Percentiles rank a stretch among this genome's conserved stretches.
Conservation (phyloP, 805 yeast genomes). For the Zygosaccharomyces bisporus region DNA sequence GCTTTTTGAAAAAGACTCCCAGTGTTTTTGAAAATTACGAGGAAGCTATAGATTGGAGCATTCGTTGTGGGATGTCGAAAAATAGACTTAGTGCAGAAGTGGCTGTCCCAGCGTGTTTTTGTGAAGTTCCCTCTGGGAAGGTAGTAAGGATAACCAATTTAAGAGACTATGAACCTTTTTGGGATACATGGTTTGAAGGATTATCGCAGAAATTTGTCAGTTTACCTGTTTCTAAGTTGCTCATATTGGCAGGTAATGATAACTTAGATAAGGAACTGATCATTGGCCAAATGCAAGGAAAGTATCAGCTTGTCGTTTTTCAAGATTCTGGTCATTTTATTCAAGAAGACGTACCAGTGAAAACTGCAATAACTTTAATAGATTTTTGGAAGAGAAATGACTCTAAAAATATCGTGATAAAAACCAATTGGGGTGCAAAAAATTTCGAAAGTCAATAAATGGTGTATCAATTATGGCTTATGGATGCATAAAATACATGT, state of each 20-base stretch:
- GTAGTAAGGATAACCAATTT: constrained; percentile 66
- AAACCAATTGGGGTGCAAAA: constrained; percentile 39
- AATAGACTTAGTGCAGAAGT: constrained; percentile 60
- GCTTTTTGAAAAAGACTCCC: constrained; percentile 67
- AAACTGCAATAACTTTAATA: constrained; percentile 52
- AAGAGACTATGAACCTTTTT: constrained; percentile 54
- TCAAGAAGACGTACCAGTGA: constrained; percentile 85
- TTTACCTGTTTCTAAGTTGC: constrained; percentile 57
- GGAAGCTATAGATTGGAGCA: constrained; percentile 80
- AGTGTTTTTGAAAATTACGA: constrained; percentile 46
- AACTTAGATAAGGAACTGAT: constrained; percentile 79
- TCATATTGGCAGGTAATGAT: constrained; percentile 86
- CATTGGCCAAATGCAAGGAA: constrained; percentile 98
- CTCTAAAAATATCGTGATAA: constrained; percentile 33
- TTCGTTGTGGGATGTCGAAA: constrained; percentile 51
- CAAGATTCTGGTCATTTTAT: constrained; percentile 84
- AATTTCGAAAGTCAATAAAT: constrained; percentile 1
- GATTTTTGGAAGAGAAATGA: constrained; percentile 47
- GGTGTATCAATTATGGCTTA: not conserved
- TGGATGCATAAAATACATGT: not conserved
- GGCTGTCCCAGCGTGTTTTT: constrained; percentile 72
- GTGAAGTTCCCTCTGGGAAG: constrained; percentile 21
- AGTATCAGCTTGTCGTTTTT: constrained; percentile 82
- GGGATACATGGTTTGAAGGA: constrained; percentile 80
- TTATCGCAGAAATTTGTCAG: constrained; percentile 54